Base-by-base conservation (phyloP, 1,139 yeast genomes). In the Yamadazyma dushanensis region DNA sequence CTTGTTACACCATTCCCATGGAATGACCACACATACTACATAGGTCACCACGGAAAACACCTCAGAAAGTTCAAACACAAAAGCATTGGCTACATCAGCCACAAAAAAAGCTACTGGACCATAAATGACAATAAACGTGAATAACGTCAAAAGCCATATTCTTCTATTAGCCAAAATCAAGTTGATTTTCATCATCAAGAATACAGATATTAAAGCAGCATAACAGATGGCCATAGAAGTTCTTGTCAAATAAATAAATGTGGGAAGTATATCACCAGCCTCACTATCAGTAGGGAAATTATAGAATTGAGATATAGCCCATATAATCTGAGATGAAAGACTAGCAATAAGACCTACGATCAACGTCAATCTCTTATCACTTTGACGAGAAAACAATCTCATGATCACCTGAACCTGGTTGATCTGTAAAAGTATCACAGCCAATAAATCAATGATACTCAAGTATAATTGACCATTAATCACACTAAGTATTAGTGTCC, bases 1-100 rank as follows among this genome's bases (percentile, higher is more conserved):
- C 43, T 86, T 71, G 52, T 85, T 88, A 43, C 87, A 76, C 95
- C 95, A 87, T 57, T 83, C 94, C 95, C 95, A 87, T 0, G 87
- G 88, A 13, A 84, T 71, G 5, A 85, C 84, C 30, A 85, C 85
- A 35, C 87, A 75, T 19, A 83, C 70, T n/a, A 84, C 80, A 53
- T 82, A 84, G 7, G 83, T 73, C 1, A 83, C 81, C 25, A 87
- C 78, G 28, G 83, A 80, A 52, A 84, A 81, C 29, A 85, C 66
- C 48, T 84, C 90, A 9, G 89, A 79, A 49, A 87, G 70, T 44
- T 81, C 83, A 43, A 76, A 77, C 10, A 84, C 78, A 77, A 87
- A 83, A 3, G 78, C 70, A 51, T 79, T 78, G 2, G 92, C 72
- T 5, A 88, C 79, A 60, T 87, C 96, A 3, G 90, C 81, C 33